phyloP scores from a whole-genome alignment of 371 early-diverging fungal species.

The Thermomucor indicae-seudaticae region DNA sequence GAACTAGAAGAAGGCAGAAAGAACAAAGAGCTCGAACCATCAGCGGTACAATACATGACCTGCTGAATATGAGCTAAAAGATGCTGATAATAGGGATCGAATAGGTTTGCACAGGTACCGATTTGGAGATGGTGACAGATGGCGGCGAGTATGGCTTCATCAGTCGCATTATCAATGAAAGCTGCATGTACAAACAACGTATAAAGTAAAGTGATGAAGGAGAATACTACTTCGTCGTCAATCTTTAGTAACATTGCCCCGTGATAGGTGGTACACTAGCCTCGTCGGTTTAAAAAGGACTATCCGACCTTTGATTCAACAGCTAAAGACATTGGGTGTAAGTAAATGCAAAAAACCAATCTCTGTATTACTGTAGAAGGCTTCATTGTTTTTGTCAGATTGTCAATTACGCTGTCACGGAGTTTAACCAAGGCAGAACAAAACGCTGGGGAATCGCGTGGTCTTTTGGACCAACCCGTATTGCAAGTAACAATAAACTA shows the following conservation, averaged over 20 bases:
- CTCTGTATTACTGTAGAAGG: neutral
- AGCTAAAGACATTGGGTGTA: constrained; percentile 31
- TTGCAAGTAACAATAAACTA: constrained; percentile 7
- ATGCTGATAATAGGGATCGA: too few relatives aligned
- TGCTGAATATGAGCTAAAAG: too few relatives aligned
- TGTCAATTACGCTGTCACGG: constrained; percentile 42
- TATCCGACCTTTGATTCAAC: constrained; percentile 28
- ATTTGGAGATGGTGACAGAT: constrained; percentile 57
- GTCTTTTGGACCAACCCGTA: constrained; percentile 46
- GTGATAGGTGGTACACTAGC: constrained; percentile 59
- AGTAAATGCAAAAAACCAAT: neutral
- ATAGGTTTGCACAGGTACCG: constrained; percentile 55
- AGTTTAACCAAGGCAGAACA: constrained; percentile 56
- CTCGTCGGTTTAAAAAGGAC: constrained; percentile 57
- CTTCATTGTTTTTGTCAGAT: constrained; percentile 13
- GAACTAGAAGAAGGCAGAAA: constrained; percentile 36
- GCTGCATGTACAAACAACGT: constrained; percentile 25
- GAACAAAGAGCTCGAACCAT: constrained; percentile 44
- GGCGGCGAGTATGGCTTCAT: constrained; percentile 70
- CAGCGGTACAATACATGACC: constrained; percentile 30
- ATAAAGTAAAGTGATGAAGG: constrained; percentile 36
- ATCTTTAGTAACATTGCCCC: neutral
- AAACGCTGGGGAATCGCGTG: constrained; percentile 66
- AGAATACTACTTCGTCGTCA: too few relatives aligned
- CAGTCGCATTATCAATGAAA: constrained; percentile 51